These are phyloP conservation scores for Rhinocladiella mackenziei DNA, from an alignment of 2,329 filamentous ascomycete species.

Conservation along the genomic window DNA sequence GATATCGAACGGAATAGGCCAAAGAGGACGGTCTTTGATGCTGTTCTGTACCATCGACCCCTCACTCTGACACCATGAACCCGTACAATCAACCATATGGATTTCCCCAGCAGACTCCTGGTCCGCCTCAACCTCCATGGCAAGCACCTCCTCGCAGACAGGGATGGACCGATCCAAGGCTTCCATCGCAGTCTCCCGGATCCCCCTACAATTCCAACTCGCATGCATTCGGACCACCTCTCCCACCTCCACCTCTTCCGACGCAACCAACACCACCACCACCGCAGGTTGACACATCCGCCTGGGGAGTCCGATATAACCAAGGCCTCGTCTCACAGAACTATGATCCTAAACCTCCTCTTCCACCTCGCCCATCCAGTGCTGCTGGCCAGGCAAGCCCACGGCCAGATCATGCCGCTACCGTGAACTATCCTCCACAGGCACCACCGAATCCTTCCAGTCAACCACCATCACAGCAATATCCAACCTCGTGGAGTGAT, in stretches of 20 bases:
- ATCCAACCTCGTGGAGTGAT: slow-evolving; percentile 21
- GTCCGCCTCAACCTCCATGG: slow-evolving; percentile 29
- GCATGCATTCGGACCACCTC: slow-evolving; percentile 16
- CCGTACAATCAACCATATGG: slow-evolving; percentile 24
- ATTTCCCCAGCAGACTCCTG: slow-evolving; percentile 26
- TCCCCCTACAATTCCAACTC: slow-evolving; percentile 12
- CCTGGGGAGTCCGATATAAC: slow-evolving; percentile 43
- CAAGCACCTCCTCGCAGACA: slow-evolving; percentile 25
- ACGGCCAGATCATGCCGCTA: slow-evolving; percentile 12
- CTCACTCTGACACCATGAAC: slow-evolving; percentile 10
- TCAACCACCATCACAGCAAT: slow-evolving; percentile 16
- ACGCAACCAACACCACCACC: slow-evolving; percentile 20
- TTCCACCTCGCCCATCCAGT: slow-evolving; percentile 29
- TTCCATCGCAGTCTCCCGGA: slow-evolving; percentile 17
- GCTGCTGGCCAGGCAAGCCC: slow-evolving; percentile 20
- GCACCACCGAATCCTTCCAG: not conserved
- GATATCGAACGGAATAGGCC: not conserved
- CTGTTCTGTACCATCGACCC: not conserved
- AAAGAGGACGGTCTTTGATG: not conserved
- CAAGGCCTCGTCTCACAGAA: slow-evolving; percentile 14
- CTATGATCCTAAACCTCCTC: slow-evolving; percentile 20
- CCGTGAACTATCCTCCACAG: slow-evolving; percentile 16
- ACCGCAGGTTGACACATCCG: slow-evolving; percentile 33
- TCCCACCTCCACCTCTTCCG: slow-evolving; percentile 19
- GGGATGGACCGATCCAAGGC: slow-evolving; percentile 29